These are phyloP conservation scores for Colletotrichum lupini DNA, from an alignment of 2,329 filamentous ascomycete species.

Conservation along the genomic window DNA sequence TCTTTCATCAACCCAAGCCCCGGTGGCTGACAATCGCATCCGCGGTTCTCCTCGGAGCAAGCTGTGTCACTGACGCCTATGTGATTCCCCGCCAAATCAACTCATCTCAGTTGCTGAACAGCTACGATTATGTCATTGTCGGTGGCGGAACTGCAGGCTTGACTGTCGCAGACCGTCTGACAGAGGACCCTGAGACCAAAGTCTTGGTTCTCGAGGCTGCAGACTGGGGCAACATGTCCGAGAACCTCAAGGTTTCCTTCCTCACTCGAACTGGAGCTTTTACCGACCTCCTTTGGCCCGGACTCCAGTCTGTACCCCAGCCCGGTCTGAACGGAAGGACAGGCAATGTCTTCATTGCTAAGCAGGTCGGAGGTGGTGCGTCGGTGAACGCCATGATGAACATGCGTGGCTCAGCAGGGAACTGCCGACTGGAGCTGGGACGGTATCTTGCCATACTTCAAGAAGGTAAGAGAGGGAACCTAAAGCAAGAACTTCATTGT, in stretches of 20 bases:
- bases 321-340: slow-evolving; percentile 15
- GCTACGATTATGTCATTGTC: slow-evolving; percentile 45
- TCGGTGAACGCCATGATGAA: slow-evolving; percentile 36
- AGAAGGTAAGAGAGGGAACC: slow-evolving; percentile 46
- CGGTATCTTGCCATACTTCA: slow-evolving; percentile 55
- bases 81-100: slow-evolving; percentile 21
- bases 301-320: slow-evolving; percentile 23
- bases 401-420: slow-evolving; percentile 28
- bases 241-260: slow-evolving; percentile 13
- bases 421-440: slow-evolving; percentile 48
- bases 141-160: slow-evolving; percentile 47
- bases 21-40: slow-evolving; percentile 4
- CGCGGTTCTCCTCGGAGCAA: slow-evolving; percentile 9
- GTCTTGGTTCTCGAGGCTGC: slow-evolving; percentile 27
- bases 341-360: slow-evolving; percentile 14
- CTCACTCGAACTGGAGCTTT: background rate
- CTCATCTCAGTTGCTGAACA: slow-evolving; percentile 8
- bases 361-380: slow-evolving; percentile 34
- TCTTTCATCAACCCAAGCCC: slow-evolving; percentile 27
- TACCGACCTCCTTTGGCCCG: slow-evolving; percentile 1
- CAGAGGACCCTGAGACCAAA: slow-evolving; percentile 22
- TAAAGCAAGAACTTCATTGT: background rate
- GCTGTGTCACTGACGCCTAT: slow-evolving; percentile 17
- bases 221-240: slow-evolving; percentile 28
- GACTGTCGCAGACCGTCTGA: slow-evolving; percentile 47